Evolutionary conservation across 108 stramenopile genomes (phyloP).

Genomic region (Epithemia pelagica): DNA sequence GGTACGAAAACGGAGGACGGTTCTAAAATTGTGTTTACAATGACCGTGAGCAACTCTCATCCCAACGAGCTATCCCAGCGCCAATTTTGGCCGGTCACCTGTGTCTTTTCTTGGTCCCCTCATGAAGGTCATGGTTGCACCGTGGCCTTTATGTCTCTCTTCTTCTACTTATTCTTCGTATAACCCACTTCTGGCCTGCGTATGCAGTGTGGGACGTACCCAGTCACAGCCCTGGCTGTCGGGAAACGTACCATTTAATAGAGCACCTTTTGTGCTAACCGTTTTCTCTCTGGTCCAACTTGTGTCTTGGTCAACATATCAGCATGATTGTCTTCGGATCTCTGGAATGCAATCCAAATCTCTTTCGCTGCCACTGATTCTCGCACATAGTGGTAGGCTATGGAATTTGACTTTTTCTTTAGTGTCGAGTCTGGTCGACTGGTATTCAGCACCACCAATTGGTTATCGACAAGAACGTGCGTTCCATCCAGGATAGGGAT

Average conservation of each 20-base stretch:
- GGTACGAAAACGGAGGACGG: too few species aligned
- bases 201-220: not conserved
- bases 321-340: conserved; percentile 26
- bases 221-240: not conserved
- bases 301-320: conserved; percentile 35
- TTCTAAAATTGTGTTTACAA: too few species aligned
- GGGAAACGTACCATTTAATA: not conserved
- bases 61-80: too few species aligned
- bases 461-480: conserved; percentile 33
- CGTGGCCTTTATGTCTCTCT: too few species aligned
- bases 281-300: not conserved
- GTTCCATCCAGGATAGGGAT: conserved; percentile 24
- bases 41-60: too few species aligned
- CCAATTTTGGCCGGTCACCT: too few species aligned
- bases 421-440: conserved; percentile 28
- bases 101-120: not conserved
- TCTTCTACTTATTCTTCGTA: too few species aligned
- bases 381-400: conserved; percentile 36
- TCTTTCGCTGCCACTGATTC: conserved; percentile 27
- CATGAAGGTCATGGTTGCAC: not conserved
- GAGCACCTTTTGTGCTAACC: not conserved
- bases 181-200: not conserved
- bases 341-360: conserved; percentile 13
- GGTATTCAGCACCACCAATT: conserved; percentile 28
- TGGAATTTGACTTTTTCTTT: conserved; percentile 42